Conservation (phyloP, 73 alveolate species). For the Stentor roeselii region DNA sequence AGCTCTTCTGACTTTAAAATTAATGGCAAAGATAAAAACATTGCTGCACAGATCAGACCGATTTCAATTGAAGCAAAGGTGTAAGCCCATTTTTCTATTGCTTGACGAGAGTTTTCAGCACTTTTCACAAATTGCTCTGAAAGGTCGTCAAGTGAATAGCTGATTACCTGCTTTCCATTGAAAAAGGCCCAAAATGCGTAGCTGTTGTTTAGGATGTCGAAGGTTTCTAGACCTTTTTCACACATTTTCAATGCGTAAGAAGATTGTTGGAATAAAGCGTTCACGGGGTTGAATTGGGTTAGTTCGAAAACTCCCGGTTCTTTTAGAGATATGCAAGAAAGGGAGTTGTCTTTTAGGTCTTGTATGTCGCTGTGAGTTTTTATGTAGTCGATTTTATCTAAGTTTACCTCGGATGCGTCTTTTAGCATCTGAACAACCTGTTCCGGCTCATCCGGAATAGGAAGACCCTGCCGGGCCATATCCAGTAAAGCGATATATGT, state of each 20-base stretch:
- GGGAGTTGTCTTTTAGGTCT: neutral
- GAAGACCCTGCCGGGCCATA: neutral
- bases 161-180: neutral
- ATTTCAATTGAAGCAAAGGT: neutral
- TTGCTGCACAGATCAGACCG: neutral
- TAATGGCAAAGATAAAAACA: slow-evolving; percentile 7
- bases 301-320: neutral
- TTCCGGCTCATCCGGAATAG: neutral
- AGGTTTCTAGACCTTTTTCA: neutral
- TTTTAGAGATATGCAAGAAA: neutral
- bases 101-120: neutral
- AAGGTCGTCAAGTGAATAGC: neutral
- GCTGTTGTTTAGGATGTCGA: neutral
- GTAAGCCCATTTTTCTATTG: neutral
- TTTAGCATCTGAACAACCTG: neutral
- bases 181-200: neutral
- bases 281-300: neutral
- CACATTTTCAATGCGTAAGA: neutral
- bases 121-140: neutral
- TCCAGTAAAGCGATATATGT: neutral
- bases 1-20: neutral
- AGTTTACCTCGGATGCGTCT: neutral
- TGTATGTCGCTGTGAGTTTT: neutral
- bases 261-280: neutral
- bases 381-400: neutral